Evolutionary conservation across 2,329 filamentous ascomycete species (phyloP), one percentile per base, ranked within the genome.

Genomic region (Fusarium ramigenum): DNA sequence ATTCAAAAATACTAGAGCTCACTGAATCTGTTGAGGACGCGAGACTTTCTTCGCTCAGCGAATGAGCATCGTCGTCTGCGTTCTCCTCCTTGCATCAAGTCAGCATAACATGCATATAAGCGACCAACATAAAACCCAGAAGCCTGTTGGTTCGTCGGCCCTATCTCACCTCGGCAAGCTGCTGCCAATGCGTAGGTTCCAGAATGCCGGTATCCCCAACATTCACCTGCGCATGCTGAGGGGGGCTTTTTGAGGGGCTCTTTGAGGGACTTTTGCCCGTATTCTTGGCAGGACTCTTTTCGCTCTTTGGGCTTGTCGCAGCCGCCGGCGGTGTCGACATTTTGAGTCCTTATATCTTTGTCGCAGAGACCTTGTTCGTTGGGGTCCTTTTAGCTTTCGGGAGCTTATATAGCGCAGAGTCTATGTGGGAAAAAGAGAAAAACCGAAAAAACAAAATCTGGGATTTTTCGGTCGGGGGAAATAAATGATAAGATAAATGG

Each of bases 271-370:
- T 54, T 40, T 54, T 40, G 9, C 10, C 34, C 3, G 34, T 54
- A n/a, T 54, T n/a, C 40, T 65, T 65, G 18, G 30, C 14, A 8
- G 30, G 34, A 25, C 32, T 58, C n/a, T 39, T 66, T 2, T 63
- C 49, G 7, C 61, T 66, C 15, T 66, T 59, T 10, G 63, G 63
- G 46, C 64, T 67, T 25, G 53, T 67, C 18, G 44, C 46, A 42
- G 63, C 44, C 44, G 62, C 64, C 7, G 64, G 64, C 18, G 63
- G 63, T 40, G 64, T 67, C 23, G 64, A 67, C 64, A 66, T 66
- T 14, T 4, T 34, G 8, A 23, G n/a, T 19, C 8, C 47, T 12
- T 14, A 7, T 16, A 12, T 11, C 1, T 25, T 37, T 37, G 23
- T 25, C 19, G 34, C 19, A 14, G 0, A n/a, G 19, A 30, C 19